Evolutionary conservation across 495 filamentous ascomycete species (phyloP).

Genomic region (Penicillium paradoxum): DNA sequence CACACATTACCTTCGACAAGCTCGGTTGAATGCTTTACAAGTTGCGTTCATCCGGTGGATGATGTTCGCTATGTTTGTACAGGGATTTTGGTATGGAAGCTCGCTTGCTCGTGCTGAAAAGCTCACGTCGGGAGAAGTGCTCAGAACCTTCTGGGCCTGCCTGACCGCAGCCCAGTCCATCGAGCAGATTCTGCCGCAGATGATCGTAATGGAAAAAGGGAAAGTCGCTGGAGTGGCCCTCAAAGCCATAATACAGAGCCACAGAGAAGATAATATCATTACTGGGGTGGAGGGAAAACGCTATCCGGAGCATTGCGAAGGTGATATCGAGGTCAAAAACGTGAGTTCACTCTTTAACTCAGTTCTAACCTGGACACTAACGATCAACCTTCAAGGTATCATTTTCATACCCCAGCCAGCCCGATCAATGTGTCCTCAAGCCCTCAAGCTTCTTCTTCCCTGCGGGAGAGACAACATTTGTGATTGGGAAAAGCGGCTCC

Average conservation of each 20-base stretch:
- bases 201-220: conserved; percentile 73
- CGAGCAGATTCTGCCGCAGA: conserved; percentile 66
- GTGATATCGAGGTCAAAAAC: conserved; percentile 65
- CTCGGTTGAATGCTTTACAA: conserved; percentile 61
- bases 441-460: conserved; percentile 62
- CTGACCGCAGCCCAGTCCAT: conserved; percentile 70
- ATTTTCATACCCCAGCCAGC: conserved; percentile 80
- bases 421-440: conserved; percentile 55
- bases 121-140: conserved; percentile 60
- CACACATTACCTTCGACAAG: conserved; percentile 61
- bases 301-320: conserved; percentile 45
- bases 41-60: conserved; percentile 67
- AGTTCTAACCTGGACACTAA: too few relatives aligned
- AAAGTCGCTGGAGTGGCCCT: conserved; percentile 65
- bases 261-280: conserved; percentile 13
- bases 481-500: conserved; percentile 83
- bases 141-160: conserved; percentile 82
- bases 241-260: conserved; percentile 34
- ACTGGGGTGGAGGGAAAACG: conserved; percentile 18
- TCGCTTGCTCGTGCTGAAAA: conserved; percentile 52
- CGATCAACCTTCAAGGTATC: conserved; percentile 44
- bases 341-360: conserved; percentile 42
- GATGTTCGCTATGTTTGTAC: conserved; percentile 75
- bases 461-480: conserved; percentile 68
- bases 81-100: conserved; percentile 88